phyloP scores from a whole-genome alignment of 345 rosid genomes.

The Citrus sinensis region DNA sequence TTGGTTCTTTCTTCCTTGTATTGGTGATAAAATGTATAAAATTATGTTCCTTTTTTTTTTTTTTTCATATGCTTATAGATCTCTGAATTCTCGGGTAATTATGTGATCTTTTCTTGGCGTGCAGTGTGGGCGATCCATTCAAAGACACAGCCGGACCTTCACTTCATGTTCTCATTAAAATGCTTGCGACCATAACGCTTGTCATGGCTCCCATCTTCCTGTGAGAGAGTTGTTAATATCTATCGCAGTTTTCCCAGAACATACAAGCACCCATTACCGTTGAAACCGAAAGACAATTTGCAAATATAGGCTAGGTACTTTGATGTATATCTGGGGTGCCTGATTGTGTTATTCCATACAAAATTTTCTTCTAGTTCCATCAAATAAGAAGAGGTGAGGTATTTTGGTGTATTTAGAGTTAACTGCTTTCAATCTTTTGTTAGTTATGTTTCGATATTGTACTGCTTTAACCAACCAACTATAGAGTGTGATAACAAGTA shows the following conservation, averaged over 20 bases:
- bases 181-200: constrained; percentile 89
- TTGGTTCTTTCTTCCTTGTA: not conserved
- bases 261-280: constrained; percentile 14
- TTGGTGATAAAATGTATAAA: not conserved
- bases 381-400: not conserved
- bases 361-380: not conserved
- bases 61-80: not conserved
- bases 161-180: constrained; percentile 81
- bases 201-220: constrained; percentile 98
- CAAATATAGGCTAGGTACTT: constrained; percentile 23
- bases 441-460: not conserved
- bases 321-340: constrained; percentile 27
- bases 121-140: constrained; percentile 99
- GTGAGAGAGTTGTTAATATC: constrained; percentile 27
- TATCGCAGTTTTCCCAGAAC: not conserved
- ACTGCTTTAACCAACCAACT: too few species aligned
- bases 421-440: not conserved
- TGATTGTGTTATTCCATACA: not conserved
- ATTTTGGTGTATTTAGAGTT: not conserved
- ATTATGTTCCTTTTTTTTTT: too few species aligned
- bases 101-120: constrained; percentile 1
- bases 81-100: not conserved
- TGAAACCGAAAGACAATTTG: constrained; percentile 8
- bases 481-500: too few species aligned
- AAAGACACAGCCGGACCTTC: constrained; percentile 99